phyloP scores from a whole-genome alignment of 768 basidiomycete genomes.

The Cyclocybe cylindracea region DNA sequence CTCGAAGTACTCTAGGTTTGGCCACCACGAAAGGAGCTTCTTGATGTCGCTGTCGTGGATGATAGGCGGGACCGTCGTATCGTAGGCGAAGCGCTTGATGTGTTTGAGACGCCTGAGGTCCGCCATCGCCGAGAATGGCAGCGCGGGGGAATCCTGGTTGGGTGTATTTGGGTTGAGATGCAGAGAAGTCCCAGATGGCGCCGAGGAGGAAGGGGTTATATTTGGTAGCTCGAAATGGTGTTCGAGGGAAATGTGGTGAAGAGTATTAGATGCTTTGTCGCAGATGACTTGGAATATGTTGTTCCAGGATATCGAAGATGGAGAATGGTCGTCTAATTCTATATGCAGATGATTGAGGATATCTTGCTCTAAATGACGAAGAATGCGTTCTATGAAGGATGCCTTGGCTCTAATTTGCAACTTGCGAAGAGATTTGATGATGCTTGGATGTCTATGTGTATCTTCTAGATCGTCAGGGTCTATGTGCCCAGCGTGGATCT shows the following conservation, averaged over 20 bases:
- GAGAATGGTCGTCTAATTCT: conserved; percentile 32
- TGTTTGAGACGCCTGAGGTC: conserved; percentile 31
- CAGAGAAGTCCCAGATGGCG: conserved; percentile 6
- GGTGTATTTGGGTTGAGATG: background rate
- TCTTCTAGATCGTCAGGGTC: conserved; percentile 23
- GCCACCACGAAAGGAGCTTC: conserved; percentile 45
- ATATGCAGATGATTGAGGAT: conserved; percentile 37
- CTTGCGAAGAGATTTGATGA: conserved; percentile 38
- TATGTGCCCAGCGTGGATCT: conserved; percentile 44
- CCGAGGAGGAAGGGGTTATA: conserved; percentile 5
- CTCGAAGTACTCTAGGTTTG: conserved; percentile 41
- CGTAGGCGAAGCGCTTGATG: conserved; percentile 37
- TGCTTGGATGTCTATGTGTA: conserved; percentile 8
- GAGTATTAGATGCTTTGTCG: conserved; percentile 24
- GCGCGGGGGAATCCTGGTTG: background rate
- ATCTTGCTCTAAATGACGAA: conserved; percentile 31
- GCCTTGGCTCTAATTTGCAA: conserved; percentile 41
- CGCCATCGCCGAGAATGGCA: conserved; percentile 34
- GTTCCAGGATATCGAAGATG: conserved; percentile 32
- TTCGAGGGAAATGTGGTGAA: conserved; percentile 42
- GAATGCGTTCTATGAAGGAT: conserved; percentile 31
- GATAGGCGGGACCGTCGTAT: conserved; percentile 38
- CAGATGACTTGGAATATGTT: conserved; percentile 31
- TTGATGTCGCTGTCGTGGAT: conserved; percentile 39
- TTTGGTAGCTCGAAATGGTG: conserved; percentile 41